Evolutionary conservation across 148 eudicot species (phyloP), one percentile per base, ranked within the genome.

Genomic region (Cornus florida): DNA sequence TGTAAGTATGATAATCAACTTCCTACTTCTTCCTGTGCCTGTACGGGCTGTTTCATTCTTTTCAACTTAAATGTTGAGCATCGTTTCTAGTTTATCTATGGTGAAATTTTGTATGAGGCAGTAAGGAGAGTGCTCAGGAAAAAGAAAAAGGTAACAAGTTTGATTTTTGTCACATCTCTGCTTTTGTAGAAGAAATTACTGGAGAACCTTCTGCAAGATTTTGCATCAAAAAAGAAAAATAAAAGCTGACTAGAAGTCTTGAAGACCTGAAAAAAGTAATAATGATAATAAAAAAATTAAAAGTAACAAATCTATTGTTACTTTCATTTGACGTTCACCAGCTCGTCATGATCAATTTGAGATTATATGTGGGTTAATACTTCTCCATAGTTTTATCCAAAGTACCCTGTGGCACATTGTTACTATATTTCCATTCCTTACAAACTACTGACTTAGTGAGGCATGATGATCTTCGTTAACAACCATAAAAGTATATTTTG

Each of bases 1-100:
- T 83, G 99, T 94, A 85, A 90, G 97, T 83, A 17, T 67, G 69
- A 35, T 67, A 81, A 66, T 69, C 43, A 57, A 57, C 48, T 4
- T 33, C 7, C 66, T 39, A 19, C 33, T 19, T 59, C 77, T 65
- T 66, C 46, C 8, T 17, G 38, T 35, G 38, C 46, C 41, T 9
- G 10, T 20, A 10, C 48, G 10, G 10, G 48, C 48, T 43, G 48
- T 43, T 76, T 31, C 71, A 43, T 76, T 67, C 3, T 39, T 23
- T 35, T 3, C 41, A 35, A 70, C 17, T 10, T n/a, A 32, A 35
- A 17, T 69, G 72, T 38, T 69, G 12, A 7, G 72, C 72, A 69
- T 69, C 72, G 4, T 17, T 69, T 69, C 53, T 3, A 7, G 53
- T 48, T 11, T 53, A 53, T 16, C 19, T 53, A 14, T 13, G 19